Base-by-base conservation (phyloP, 208 protist species). In the Strigomonas culicis region DNA sequence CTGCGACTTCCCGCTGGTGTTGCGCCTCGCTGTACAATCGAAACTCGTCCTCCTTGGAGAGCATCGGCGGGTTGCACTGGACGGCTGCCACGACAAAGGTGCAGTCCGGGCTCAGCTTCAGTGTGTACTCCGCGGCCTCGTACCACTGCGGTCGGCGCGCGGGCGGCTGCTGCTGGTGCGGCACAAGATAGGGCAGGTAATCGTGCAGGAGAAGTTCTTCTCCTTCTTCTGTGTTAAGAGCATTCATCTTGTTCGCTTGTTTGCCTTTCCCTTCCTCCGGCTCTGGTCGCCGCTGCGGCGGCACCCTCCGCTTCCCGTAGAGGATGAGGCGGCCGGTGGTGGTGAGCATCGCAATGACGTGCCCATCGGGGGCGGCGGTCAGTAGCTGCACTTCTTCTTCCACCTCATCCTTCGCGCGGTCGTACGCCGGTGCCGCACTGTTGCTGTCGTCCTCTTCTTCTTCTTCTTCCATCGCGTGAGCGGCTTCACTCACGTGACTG, bases 371-470 rank as follows among this genome's bases (percentile, higher is more conserved):
- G 0, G 87, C 84, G 4, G 86, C 71, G 53, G 79, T 63, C 19
- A 89, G 66, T 27, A 75, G 70, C 69, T 90, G 83, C n/a, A 93
- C 83, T 46, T 93, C 83, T 63, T 88, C 82, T 22, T 61, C 57
- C 47, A 90, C 64, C 47, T 63, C 73, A 60, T 89, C 79, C 19
- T 52, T 57, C 17, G 62, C 59, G 58, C 68, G 72, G n/a, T 83
- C 63, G 67, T 77, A 83, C 51, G 79, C 66, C 36, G 79, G 56
- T n/a, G 84, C 83, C 0, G 70, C 57, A 0, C 76, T 82, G 41
- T 73, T 82, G 7, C 63, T 74, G 25, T 73, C 64, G 0, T 66
- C 74, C 36, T 27, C 46, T 2, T 7, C 36, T 0, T 69, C 67
- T 1, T 77, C 79, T 3, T 66, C 72, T 1, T 70, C 72, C 32